Percentiles rank a stretch among this genome's conserved stretches.
Conservation (phyloP, 148 eudicot genomes). For the Pouteria glomerata region DNA sequence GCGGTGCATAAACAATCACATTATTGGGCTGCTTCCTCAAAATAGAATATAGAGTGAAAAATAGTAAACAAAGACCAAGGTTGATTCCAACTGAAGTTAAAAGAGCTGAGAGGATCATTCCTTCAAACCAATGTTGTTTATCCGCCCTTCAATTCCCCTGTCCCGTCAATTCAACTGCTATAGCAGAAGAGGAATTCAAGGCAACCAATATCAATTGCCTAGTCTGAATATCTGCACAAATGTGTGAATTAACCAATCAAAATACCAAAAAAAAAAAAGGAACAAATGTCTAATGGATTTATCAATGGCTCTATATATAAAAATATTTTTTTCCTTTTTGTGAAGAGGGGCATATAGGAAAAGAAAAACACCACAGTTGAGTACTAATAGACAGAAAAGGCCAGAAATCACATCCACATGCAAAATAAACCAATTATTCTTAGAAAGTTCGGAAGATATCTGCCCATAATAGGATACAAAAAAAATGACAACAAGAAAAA, state of each 20-base stretch:
- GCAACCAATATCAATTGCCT: not conserved
- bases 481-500: no score
- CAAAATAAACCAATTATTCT: not conserved
- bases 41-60: slow-evolving; percentile 57
- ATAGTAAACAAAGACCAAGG: slow-evolving; percentile 57
- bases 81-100: slow-evolving; percentile 86
- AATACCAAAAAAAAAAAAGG: not conserved
- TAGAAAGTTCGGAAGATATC: not conserved
- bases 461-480: no score
- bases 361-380: not conserved
- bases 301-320: no score
- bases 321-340: not conserved
- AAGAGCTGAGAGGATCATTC: slow-evolving; percentile 80
- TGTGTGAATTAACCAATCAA: not conserved
- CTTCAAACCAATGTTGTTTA: slow-evolving; percentile 17
- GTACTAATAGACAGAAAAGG: not conserved
- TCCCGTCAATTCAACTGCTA: not conserved
- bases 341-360: not conserved
- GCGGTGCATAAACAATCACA: slow-evolving; percentile 59
- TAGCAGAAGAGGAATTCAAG: not conserved
- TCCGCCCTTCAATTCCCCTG: slow-evolving; percentile 1
- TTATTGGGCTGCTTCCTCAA: slow-evolving; percentile 60
- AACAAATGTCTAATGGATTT: no score
- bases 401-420: not conserved
- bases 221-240: not conserved